phyloP scores from a whole-genome alignment of 768 basidiomycete species.

The Cystobasidiopsis lactophilus region DNA sequence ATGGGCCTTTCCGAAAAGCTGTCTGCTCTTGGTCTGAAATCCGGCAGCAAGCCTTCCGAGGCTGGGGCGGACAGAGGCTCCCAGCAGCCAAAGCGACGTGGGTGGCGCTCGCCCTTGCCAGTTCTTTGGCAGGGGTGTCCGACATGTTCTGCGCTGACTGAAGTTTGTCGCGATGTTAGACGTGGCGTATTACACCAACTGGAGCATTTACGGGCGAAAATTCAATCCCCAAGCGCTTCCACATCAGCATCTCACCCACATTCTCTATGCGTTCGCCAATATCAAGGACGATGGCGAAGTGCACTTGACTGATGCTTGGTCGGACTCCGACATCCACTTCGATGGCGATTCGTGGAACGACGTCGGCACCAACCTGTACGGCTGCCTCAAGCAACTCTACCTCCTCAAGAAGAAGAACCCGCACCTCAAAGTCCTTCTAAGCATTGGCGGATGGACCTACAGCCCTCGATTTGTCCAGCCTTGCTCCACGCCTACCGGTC shows the following conservation, averaged over 20 bases:
- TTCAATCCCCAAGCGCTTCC: constrained; percentile 73
- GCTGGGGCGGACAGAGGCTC: no score
- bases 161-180: no score
- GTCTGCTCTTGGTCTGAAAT: no score
- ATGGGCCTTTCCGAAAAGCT: no score
- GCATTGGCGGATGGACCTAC: constrained; percentile 91
- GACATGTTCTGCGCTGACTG: no score
- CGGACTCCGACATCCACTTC: constrained; percentile 52
- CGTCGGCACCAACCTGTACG: constrained; percentile 60
- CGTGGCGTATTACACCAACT: no score
- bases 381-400: constrained; percentile 32
- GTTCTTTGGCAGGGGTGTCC: no score
- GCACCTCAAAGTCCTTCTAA: constrained; percentile 34
- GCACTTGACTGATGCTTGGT: constrained; percentile 42
- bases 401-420: constrained; percentile 68
- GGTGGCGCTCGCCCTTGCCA: no score
- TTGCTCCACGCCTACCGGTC: constrained; percentile 39
- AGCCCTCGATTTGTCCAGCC: constrained; percentile 68
- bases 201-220: constrained; percentile 65
- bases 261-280: constrained; percentile 49
- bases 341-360: constrained; percentile 92
- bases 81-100: no score
- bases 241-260: constrained; percentile 47
- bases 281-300: constrained; percentile 72
- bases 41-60: no score